phyloP scores from a whole-genome alignment of 352 stramenopile species.

The Globisporangium orthogonon region DNA sequence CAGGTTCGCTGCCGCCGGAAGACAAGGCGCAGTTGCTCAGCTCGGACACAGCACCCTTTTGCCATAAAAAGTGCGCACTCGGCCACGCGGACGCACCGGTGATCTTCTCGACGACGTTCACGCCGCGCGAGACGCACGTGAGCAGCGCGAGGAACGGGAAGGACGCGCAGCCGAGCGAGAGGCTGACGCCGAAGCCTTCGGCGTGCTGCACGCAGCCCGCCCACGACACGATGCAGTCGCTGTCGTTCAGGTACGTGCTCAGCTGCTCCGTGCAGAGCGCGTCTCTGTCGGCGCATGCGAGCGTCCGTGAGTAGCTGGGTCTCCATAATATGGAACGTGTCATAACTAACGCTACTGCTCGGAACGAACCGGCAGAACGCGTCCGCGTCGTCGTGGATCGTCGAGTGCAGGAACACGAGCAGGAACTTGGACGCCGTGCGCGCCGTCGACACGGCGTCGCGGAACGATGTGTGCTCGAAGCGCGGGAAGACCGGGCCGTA shows the following conservation, averaged over 20 bases:
- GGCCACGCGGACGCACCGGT: constrained; percentile 31
- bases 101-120: constrained; percentile 85
- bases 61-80: background rate
- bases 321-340: too few relatives aligned
- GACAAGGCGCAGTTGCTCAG: too few relatives aligned
- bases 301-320: too few relatives aligned
- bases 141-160: constrained; percentile 80
- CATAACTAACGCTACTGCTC: too few relatives aligned
- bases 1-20: constrained; percentile 36
- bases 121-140: constrained; percentile 65
- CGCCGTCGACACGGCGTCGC: constrained; percentile 70
- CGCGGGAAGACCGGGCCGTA: constrained; percentile 58
- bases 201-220: constrained; percentile 74
- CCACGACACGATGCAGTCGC: constrained; percentile 80
- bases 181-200: constrained; percentile 72
- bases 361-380: constrained; percentile 51
- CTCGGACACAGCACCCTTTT: background rate
- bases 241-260: constrained; percentile 69
- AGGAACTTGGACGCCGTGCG: constrained; percentile 81
- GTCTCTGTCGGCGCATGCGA: constrained; percentile 19
- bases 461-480: constrained; percentile 81
- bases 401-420: constrained; percentile 81
- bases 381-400: constrained; percentile 74
- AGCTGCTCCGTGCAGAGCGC: constrained; percentile 68
- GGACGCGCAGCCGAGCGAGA: constrained; percentile 76